These are phyloP conservation scores for Neopestalotiopsis clavispora DNA, from an alignment of 2,329 filamentous ascomycete species.

Conservation along the genomic window DNA sequence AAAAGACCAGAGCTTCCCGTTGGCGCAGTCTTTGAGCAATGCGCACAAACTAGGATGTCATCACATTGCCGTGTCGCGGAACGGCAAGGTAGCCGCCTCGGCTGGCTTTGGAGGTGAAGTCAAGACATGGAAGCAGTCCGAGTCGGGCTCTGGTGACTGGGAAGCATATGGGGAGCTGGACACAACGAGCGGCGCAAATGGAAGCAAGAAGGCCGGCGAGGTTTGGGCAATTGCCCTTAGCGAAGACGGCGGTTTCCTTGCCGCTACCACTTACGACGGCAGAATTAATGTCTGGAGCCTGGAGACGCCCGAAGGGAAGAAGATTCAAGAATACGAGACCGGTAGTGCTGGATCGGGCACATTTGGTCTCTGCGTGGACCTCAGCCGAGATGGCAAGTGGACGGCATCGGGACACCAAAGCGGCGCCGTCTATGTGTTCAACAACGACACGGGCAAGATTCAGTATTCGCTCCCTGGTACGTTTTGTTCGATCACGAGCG, in stretches of 20 bases:
- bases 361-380: conserved; percentile 87
- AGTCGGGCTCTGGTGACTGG: conserved; percentile 65
- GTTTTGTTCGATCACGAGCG: conserved; percentile 24
- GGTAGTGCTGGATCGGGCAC: conserved; percentile 72
- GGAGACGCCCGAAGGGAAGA: conserved; percentile 56
- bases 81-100: conserved; percentile 77
- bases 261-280: conserved; percentile 87
- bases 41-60: conserved; percentile 92
- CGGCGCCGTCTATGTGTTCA: conserved; percentile 91
- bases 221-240: conserved; percentile 89
- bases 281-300: conserved; percentile 89
- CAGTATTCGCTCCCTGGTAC: conserved; percentile 82
- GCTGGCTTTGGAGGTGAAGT: conserved; percentile 90
- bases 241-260: conserved; percentile 81
- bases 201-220: conserved; percentile 58
- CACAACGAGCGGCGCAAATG: conserved; percentile 31
- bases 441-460: conserved; percentile 85
- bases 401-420: conserved; percentile 94
- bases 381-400: conserved; percentile 79
- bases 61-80: conserved; percentile 74
- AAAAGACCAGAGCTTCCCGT: conserved; percentile 70
- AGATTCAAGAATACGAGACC: conserved; percentile 86
- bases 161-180: conserved; percentile 50
- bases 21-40: conserved; percentile 77
- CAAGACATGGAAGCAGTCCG: conserved; percentile 75